These are phyloP conservation scores for Hondaea fermentalgiana DNA, from an alignment of 108 stramenopile genomes.

Conservation along the genomic window DNA sequence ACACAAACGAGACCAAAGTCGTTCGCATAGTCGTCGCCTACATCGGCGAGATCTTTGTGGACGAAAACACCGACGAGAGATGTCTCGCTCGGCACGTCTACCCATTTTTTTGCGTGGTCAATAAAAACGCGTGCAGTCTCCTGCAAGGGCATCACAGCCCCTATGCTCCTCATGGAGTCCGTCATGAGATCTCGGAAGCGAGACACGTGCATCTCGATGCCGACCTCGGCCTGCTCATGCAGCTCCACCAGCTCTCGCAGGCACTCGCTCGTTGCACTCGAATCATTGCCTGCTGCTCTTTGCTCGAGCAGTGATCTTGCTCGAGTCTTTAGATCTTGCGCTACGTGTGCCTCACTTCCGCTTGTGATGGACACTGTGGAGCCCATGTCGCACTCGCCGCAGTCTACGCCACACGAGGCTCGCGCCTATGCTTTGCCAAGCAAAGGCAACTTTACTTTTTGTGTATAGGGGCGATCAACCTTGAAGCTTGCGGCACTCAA, in stretches of 20 bases:
- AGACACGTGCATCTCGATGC: not conserved
- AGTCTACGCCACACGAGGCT: too few relatives aligned
- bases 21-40: not conserved
- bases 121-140: not conserved
- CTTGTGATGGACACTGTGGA: not conserved
- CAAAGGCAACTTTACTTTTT: too few relatives aligned
- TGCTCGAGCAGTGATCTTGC: not conserved
- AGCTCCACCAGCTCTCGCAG: not conserved
- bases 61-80: not conserved
- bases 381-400: too few relatives aligned
- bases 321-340: not conserved
- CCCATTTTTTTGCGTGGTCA: not conserved
- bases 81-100: not conserved
- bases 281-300: not conserved
- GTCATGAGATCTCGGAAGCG: not conserved
- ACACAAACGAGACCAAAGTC: not conserved
- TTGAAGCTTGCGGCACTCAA: too few relatives aligned
- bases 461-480: too few relatives aligned
- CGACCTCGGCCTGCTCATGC: not conserved
- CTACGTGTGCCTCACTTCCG: not conserved
- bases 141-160: not conserved
- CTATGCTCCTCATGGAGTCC: not conserved
- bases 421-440: too few relatives aligned
- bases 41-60: not conserved
- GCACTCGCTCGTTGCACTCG: not conserved